Evolutionary conservation across 768 basidiomycete genomes (phyloP).

Genomic region (Zangia roseola): DNA sequence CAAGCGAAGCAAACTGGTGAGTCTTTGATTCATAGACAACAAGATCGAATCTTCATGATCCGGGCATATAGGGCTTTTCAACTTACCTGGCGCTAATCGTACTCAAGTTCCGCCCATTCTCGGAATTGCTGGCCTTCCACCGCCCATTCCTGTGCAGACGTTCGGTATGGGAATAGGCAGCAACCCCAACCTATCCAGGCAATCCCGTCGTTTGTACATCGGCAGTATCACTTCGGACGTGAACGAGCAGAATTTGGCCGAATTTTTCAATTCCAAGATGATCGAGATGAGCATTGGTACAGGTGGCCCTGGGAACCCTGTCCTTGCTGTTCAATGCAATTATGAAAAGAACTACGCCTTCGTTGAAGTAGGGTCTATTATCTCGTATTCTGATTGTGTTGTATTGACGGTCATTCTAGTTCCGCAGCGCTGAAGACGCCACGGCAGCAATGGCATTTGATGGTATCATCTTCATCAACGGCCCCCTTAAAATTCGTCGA

Average conservation of each 20-base stretch:
- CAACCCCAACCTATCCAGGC: conserved; percentile 87
- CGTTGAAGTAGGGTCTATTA: conserved; percentile 69
- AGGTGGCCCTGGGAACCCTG: conserved; percentile 82
- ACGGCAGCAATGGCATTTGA: conserved; percentile 97
- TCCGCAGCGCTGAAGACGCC: conserved; percentile 95
- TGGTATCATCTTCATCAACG: conserved; percentile 92
- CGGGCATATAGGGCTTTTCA: conserved; percentile 75
- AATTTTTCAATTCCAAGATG: conserved; percentile 98
- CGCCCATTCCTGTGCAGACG: conserved; percentile 79
- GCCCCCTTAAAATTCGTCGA: conserved; percentile 94
- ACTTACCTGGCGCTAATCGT: conserved; percentile 91
- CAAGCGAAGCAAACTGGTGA: conserved; percentile 98
- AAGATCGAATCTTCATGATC: conserved; percentile 8
- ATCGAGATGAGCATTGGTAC: conserved; percentile 87
- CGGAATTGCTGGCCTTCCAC: conserved; percentile 76
- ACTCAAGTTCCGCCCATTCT: conserved; percentile 84
- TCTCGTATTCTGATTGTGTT: not conserved
- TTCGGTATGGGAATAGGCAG: conserved; percentile 86
- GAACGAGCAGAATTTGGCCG: conserved; percentile 86
- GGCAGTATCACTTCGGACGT: conserved; percentile 95
- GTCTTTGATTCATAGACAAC: conserved; percentile 10
- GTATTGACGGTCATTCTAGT: conserved; percentile 49
- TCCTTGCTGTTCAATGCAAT: conserved; percentile 92
- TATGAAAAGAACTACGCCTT: conserved; percentile 99
- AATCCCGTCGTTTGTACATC: conserved; percentile 93